These are phyloP conservation scores for Ganoderma sp. DNA, from an alignment of 1,284 basidiomycete species.

Conservation along the genomic window DNA sequence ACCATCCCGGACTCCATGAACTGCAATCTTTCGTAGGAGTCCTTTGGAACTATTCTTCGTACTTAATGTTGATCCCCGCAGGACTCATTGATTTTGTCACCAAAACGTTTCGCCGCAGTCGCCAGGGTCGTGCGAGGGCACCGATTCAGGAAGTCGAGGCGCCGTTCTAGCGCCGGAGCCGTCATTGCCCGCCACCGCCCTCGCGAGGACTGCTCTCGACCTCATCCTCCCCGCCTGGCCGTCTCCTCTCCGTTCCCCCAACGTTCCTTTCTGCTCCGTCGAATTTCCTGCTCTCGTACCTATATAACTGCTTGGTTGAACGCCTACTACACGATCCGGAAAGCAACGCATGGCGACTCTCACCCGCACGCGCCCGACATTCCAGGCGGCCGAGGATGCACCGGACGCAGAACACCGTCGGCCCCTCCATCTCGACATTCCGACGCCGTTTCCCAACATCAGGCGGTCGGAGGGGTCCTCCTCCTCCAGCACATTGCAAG, in stretches of 20 bases:
- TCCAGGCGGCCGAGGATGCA: conserved; percentile 11
- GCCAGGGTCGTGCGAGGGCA: neutral
- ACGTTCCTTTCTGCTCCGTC: neutral
- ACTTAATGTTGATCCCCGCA: neutral
- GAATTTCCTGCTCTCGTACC: neutral
- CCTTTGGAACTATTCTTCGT: neutral
- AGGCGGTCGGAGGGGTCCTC: neutral
- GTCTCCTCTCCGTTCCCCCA: neutral
- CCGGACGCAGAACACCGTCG: conserved; percentile 17
- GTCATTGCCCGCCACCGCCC: conserved; percentile 1
- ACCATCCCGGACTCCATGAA: too few species aligned
- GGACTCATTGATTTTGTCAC: neutral
- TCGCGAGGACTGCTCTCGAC: neutral
- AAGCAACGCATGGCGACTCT: conserved; percentile 36
- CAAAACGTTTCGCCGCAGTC: neutral
- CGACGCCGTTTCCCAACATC: conserved; percentile 44
- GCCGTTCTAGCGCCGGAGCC: neutral
- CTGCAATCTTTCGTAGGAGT: neutral
- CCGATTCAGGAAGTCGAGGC: neutral
- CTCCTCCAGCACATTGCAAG: too few species aligned
- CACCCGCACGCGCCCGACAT: conserved; percentile 26
- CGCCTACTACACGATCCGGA: neutral
- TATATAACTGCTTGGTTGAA: neutral
- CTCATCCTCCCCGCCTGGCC: neutral
- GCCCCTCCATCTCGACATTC: conserved; percentile 38